Base-by-base conservation (phyloP, 1,139 yeast genomes). In the Yamadazyma taylorii region DNA sequence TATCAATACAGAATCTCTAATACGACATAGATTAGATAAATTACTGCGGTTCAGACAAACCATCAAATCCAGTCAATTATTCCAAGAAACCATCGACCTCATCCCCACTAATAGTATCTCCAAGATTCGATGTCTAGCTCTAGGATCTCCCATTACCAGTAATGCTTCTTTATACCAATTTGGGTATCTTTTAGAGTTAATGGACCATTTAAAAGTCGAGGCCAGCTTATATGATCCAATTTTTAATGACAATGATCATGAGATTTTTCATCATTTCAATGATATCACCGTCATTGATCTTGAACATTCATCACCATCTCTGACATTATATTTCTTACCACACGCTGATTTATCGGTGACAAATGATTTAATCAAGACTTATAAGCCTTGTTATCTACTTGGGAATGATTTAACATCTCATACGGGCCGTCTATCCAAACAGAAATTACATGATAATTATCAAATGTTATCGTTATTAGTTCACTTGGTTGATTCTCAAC, bases 271-370 rank as follows among this genome's bases (percentile, higher is more conserved):
- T 13, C 35, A 43, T 0, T 34, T 53, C 24, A 3, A 15, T 4
- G 46, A 53, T 0, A 58, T 45, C 33, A 32, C 15, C 2, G 58
- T 67, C 26, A 46, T 60, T 43, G 11, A 5, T 16, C 7, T 6
- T 5, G 21, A 5, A 8, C 11, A 5, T 4, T 9, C 14, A 16
- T 7, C 39, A 60, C 56, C 51, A 40, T 32, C 17, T 57, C 56
- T 22, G 1, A 60, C 66, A 0, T 54, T 83, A 2, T 79, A 65
- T 47, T 85, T 78, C 50, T 66, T 85, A 38, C 94, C 94, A 0
- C 95, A 86, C 59, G 90, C 90, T 0, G 87, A 89, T 0, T 59
- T 83, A 29, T 67, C 63, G 5, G 59, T 85, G 10, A 78, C 85
- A 1, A 76, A 80, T 32, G 30, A 41, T 1, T 48, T 81, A 1